A percentile compares a stretch with the other conserved stretches of the same genome.
Evolutionary conservation across 2,329 filamentous ascomycete genomes (phyloP).

Genomic region (Claviceps sp.): DNA sequence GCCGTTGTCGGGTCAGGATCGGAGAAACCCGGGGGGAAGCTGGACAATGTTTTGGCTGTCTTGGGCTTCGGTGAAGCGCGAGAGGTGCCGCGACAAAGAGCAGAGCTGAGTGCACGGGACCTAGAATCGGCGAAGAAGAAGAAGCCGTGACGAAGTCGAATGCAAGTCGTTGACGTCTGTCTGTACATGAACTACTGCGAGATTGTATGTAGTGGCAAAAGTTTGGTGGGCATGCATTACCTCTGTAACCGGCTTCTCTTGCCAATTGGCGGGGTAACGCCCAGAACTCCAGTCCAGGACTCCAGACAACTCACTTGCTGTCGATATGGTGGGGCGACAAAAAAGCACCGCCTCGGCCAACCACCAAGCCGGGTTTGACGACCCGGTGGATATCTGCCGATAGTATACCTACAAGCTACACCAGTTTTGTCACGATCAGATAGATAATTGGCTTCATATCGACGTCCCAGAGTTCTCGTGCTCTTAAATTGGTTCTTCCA

Average conservation of each 20-base stretch:
- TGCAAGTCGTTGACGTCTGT: not conserved
- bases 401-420: not conserved
- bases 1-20: not conserved
- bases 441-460: not conserved
- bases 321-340: too few relatives aligned
- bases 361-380: not conserved
- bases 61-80: not conserved
- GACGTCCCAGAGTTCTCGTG: not conserved
- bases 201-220: not conserved
- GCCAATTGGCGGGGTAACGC: conserved; percentile 26
- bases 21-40: not conserved
- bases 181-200: not conserved
- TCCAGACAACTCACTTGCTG: not conserved
- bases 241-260: not conserved
- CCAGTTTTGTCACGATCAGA: not conserved
- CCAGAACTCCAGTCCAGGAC: conserved; percentile 1
- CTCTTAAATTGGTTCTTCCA: not conserved
- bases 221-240: not conserved
- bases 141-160: not conserved
- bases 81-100: not conserved
- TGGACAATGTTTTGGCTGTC: not conserved
- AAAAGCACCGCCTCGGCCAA: not conserved
- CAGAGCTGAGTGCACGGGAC: not conserved
- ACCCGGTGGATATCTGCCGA: not conserved
- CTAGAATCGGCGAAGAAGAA: not conserved